Evolutionary conservation across 2,329 filamentous ascomycete species (phyloP), one percentile per base, ranked within the genome.

Genomic region (Aureobasidium sp.): DNA sequence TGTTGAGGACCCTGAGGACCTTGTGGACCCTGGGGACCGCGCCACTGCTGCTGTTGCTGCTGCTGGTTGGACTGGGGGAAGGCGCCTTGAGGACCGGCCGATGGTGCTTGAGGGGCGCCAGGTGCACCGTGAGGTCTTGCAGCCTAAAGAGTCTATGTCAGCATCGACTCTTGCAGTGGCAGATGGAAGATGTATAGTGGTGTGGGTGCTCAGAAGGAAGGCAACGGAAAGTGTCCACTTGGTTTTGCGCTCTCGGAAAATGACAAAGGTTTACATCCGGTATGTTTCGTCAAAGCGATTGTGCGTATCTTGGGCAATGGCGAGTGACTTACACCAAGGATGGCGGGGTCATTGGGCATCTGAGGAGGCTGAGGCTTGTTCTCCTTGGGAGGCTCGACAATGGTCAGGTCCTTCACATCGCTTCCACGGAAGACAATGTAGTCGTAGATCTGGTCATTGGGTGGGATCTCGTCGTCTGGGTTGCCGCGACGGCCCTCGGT

Each of bases 161-260:
- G 63, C 48, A 24, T 51, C 20, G 27, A 24, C 17, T 37, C n/a
- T 47, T 17, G 12, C 29, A 41, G 20, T n/a, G 26, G 36, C 20
- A 43, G 41, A 3, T 59, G 15, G n/a, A 12, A 47, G n/a, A 12
- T 63, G 50, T 34, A 55, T 20, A 61, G 63, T 26, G 37, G 62
- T 52, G 52, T 48, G 60, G 61, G 65, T 69, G 67, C 86, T 96
- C 92, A 97, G 92, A 96, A 97, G 92, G 92, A 97, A 97, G 92
- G 92, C 92, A 97, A 96, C 92, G 92, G 92, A 96, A 87, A 89
- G 87, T 85, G 79, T 96, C 92, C 87, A 96, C 92, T 96, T 81
- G 84, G 83, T 81, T 88, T 91, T 96, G 92, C 92, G 91, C 91
- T 89, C 88, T 88, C 89, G 89, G 89, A 88, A 87, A 83, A 84